These are phyloP conservation scores for Rhizophlyctis rosea DNA, from an alignment of 192 early-diverging fungal species.

Conservation along the genomic window DNA sequence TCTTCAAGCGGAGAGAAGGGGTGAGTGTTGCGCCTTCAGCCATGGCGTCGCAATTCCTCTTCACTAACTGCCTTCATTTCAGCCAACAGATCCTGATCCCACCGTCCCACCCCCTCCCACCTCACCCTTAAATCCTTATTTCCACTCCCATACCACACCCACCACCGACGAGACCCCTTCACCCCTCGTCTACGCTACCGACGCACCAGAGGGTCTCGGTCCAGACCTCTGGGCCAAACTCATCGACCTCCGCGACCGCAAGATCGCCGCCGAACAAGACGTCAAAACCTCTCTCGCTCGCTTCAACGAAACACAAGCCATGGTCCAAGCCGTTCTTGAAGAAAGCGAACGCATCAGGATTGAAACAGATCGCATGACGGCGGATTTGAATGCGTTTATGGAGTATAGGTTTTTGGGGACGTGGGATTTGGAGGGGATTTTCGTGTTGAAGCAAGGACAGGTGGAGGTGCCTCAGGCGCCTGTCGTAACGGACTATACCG, in stretches of 20 bases:
- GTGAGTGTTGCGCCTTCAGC: slow-evolving; percentile 12
- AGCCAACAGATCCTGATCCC: background rate
- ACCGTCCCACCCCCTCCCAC: slow-evolving; percentile 3
- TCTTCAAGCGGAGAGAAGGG: slow-evolving; percentile 45
- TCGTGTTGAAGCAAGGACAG: slow-evolving; percentile 61
- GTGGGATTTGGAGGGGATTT: slow-evolving; percentile 54
- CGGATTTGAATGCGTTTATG: slow-evolving; percentile 46
- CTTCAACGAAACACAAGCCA: slow-evolving; percentile 39
- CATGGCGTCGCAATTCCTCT: too few relatives aligned
- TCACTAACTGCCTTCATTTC: too few relatives aligned
- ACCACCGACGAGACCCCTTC: slow-evolving; percentile 17
- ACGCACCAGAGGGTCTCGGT: slow-evolving; percentile 47
- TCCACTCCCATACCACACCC: background rate
- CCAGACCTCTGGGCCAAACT: slow-evolving; percentile 49
- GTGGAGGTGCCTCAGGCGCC: slow-evolving; percentile 60
- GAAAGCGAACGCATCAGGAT: slow-evolving; percentile 41
- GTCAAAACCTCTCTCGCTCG: slow-evolving; percentile 18
- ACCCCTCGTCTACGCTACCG: slow-evolving; percentile 24
- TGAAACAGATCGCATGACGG: slow-evolving; percentile 43
- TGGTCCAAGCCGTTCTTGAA: slow-evolving; percentile 41
- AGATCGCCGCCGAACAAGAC: slow-evolving; percentile 47
- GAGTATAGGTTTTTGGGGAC: slow-evolving; percentile 52
- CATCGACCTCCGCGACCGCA: slow-evolving; percentile 43
- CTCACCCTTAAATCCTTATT: slow-evolving; percentile 4
- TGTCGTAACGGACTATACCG: slow-evolving; percentile 59